Evolutionary conservation across 257 asterid genomes (phyloP).

Genomic region (Schizonepeta tenuifolia): DNA sequence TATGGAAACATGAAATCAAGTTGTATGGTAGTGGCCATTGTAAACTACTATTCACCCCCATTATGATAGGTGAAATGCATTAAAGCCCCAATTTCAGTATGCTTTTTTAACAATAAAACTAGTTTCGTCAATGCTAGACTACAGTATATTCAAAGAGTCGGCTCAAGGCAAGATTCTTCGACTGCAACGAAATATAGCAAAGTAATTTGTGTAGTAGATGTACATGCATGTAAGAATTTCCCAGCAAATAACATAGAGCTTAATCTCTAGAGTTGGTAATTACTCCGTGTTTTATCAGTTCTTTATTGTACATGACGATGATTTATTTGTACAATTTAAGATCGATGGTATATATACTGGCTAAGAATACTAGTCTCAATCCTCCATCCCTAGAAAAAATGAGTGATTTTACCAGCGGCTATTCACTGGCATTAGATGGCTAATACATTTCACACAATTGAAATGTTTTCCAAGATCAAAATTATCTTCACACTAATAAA

Average conservation of each 20-base stretch:
- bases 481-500: background rate
- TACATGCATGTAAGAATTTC: too few relatives aligned
- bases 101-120: background rate
- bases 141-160: background rate
- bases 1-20: constrained; percentile 9
- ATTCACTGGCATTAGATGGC: background rate
- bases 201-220: too few relatives aligned
- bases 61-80: constrained; percentile 19
- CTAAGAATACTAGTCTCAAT: background rate
- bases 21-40: constrained; percentile 26
- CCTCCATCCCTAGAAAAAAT: background rate
- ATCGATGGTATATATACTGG: background rate
- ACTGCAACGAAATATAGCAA: constrained; percentile 1
- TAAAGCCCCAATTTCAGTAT: background rate
- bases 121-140: background rate
- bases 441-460: background rate
- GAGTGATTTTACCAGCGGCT: background rate
- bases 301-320: background rate
- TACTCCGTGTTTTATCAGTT: background rate
- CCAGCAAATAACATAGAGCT: constrained; percentile 10
- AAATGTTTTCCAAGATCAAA: background rate
- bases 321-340: background rate
- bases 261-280: background rate
- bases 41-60: constrained; percentile 24
- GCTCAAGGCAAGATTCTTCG: constrained; percentile 6